phyloP scores from a whole-genome alignment of 2,329 filamentous ascomycete genomes.

The Cyclaneusma minus region DNA sequence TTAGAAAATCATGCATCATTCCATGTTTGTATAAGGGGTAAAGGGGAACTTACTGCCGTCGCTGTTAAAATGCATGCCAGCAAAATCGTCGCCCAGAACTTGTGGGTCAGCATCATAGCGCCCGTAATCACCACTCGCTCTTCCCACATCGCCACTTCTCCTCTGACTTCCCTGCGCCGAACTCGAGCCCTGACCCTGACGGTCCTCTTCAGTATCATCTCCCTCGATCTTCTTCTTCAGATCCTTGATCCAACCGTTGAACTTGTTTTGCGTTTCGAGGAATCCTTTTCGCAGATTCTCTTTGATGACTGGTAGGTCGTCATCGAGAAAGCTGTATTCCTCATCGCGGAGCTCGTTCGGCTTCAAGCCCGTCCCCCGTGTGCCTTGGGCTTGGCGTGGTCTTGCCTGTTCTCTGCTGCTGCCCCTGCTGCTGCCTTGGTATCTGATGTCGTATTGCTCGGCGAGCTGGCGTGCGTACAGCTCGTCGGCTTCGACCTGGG shows the following conservation, averaged over 20 bases:
- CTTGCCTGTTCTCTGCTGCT: constrained; percentile 13
- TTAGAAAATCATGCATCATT: constrained; percentile 19
- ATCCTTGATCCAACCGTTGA: constrained; percentile 84
- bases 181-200: constrained; percentile 26
- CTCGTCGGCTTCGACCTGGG: constrained; percentile 82
- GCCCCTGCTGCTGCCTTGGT: constrained; percentile 18
- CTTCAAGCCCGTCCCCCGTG: constrained; percentile 34
- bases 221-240: constrained; percentile 91
- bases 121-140: constrained; percentile 74
- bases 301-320: constrained; percentile 83
- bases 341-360: constrained; percentile 41
- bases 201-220: constrained; percentile 60
- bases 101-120: constrained; percentile 91
- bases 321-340: constrained; percentile 80
- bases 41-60: constrained; percentile 47
- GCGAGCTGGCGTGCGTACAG: constrained; percentile 83
- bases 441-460: constrained; percentile 79
- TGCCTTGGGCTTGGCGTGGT: constrained; percentile 29
- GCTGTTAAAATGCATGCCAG: constrained; percentile 45
- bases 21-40: constrained; percentile 29
- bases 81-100: constrained; percentile 80
- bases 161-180: constrained; percentile 23
- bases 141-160: constrained; percentile 43
- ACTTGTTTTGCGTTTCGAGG: constrained; percentile 78
- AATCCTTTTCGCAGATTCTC: constrained; percentile 93